phyloP scores from a whole-genome alignment of 768 basidiomycete genomes.

The Rhodotorula sphaerocarpa region DNA sequence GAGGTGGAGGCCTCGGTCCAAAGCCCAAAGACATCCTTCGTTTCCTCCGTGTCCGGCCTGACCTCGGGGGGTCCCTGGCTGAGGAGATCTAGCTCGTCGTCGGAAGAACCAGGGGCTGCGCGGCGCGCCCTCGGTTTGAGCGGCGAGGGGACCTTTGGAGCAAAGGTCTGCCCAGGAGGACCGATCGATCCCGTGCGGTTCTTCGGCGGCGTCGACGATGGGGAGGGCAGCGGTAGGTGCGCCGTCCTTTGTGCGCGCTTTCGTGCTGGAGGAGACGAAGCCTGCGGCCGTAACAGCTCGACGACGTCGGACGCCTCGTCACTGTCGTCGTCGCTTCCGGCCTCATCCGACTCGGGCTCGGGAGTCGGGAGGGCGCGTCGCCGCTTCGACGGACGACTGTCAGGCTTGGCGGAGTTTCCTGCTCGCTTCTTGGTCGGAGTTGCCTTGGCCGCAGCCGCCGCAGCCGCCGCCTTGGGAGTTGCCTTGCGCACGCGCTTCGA shows the following conservation, averaged over 20 bases:
- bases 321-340: neutral
- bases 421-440: too few species aligned
- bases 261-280: neutral
- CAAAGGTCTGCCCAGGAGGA: neutral
- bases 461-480: too few species aligned
- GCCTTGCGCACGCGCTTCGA: too few species aligned
- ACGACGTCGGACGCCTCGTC: neutral
- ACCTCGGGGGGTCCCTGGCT: too few species aligned
- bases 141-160: constrained; percentile 11
- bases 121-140: constrained; percentile 6
- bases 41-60: too few species aligned
- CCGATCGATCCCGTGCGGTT: too few species aligned
- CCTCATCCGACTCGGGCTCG: too few species aligned
- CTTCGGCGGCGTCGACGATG: constrained; percentile 4
- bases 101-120: neutral
- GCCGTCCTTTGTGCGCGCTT: neutral
- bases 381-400: too few species aligned
- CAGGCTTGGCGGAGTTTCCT: too few species aligned
- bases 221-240: neutral
- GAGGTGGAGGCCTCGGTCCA: neutral
- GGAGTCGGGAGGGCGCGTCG: too few species aligned
- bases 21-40: constrained; percentile 5
- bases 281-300: neutral
- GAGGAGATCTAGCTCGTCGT: neutral
- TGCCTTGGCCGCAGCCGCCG: too few species aligned